Evolutionary conservation across 768 basidiomycete genomes (phyloP), one percentile per base, ranked within the genome.

Genomic region (Steccherinum ochraceum): DNA sequence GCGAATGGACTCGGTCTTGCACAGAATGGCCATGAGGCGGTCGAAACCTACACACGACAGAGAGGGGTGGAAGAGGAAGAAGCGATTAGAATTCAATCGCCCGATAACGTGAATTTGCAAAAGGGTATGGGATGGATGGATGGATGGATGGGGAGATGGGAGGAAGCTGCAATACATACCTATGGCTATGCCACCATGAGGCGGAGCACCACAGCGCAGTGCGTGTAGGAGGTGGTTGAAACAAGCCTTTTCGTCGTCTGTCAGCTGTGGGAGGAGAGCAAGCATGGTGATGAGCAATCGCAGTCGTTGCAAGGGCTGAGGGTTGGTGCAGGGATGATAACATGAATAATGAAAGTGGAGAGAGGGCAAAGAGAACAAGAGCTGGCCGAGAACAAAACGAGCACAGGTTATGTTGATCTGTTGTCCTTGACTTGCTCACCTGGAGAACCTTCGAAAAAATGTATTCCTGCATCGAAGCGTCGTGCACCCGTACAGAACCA

Each of bases 171-270:
- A 27, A 41, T 25, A 69, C 74, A 49, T 64, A 89, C 93, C 93
- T 50, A 97, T 74, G 1, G 94, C 94, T 49, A 96, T 89, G 40
- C 94, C 94, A 27, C 89, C 94, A 71, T 97, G 94, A 57, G 94
- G 94, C 20, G 94, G 93, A 13, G 94, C 94, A 52, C 94, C 94
- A 67, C 84, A 91, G 61, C 74, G 74, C 52, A 97, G 76, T 13
- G 94, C 94, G 61, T 92, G 84, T 27, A 95, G 70, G 1, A 97
- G 79, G 61, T 93, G 93, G 50, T 78, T 69, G 70, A 97, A 97
- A 3, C 89, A 78, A 5, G 75, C 67, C 52, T 81, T 79, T 66
- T 96, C 93, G 48, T 74, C 60, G 43, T 85, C 79, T 58, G 74
- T 76, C 51, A 97, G 72, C 93, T 95, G 62, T 7, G 39, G 19